These are phyloP conservation scores for Pseudonitzschia multistriata DNA, from an alignment of 108 stramenopile genomes.

Conservation along the genomic window DNA sequence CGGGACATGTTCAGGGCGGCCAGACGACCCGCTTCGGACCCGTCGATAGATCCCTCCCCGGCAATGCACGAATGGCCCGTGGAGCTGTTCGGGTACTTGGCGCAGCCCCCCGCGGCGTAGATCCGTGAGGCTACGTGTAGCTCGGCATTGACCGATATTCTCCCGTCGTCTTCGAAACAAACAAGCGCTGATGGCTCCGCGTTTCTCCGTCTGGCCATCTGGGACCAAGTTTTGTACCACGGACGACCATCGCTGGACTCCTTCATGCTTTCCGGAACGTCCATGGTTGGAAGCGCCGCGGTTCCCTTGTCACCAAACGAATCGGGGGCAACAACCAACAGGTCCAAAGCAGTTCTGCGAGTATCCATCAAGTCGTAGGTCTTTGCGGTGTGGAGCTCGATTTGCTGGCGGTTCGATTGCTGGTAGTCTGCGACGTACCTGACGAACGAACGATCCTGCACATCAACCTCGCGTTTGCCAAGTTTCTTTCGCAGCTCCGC, in stretches of 20 bases:
- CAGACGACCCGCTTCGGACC: slow-evolving; percentile 59
- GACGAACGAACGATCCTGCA: slow-evolving; percentile 72
- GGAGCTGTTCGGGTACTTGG: slow-evolving; percentile 65
- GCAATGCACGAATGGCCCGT: slow-evolving; percentile 75
- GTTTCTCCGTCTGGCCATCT: slow-evolving; percentile 33
- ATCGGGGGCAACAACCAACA: slow-evolving; percentile 71
- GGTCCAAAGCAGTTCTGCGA: slow-evolving; percentile 42
- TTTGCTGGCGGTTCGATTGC: slow-evolving; percentile 11
- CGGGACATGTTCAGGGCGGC: slow-evolving; percentile 78
- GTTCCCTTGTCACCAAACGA: slow-evolving; percentile 64
- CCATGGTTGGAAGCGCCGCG: slow-evolving; percentile 52
- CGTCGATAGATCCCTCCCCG: slow-evolving; percentile 62
- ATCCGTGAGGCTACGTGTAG: slow-evolving; percentile 65
- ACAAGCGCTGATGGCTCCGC: slow-evolving; percentile 57
- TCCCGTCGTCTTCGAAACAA: slow-evolving; percentile 80
- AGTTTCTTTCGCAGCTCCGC: slow-evolving; percentile 66
- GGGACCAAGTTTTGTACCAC: slow-evolving; percentile 63
- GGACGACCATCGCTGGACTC: slow-evolving; percentile 40
- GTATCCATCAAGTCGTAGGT: slow-evolving; percentile 77
- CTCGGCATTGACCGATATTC: slow-evolving; percentile 65
- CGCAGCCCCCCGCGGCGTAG: slow-evolving; percentile 80
- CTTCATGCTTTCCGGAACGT: slow-evolving; percentile 36
- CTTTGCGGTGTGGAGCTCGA: slow-evolving; percentile 78
- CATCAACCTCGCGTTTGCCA: slow-evolving; percentile 50
- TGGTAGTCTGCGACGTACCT: slow-evolving; percentile 55